phyloP scores from a whole-genome alignment of 352 stramenopile genomes.

The Globisporangium cystogenes region DNA sequence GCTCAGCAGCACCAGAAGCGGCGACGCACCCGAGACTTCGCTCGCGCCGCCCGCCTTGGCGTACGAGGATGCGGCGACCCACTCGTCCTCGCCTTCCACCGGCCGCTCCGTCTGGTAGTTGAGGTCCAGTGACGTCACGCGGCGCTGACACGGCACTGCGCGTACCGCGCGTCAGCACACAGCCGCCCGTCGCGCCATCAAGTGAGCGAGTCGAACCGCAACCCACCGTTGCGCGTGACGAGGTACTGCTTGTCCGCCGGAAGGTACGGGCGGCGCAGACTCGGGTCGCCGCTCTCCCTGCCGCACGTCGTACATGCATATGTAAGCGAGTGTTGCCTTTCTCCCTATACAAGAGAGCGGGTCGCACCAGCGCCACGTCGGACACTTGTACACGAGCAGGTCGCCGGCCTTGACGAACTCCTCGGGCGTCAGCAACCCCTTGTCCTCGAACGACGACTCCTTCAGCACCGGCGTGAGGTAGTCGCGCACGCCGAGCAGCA shows the following conservation, averaged over 20 bases:
- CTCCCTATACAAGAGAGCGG: no score
- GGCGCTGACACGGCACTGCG: conserved; percentile 83
- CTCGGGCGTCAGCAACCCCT: conserved; percentile 94
- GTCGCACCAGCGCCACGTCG: conserved; percentile 91
- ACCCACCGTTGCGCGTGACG: conserved; percentile 66
- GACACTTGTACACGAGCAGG: conserved; percentile 95
- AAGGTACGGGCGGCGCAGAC: conserved; percentile 54
- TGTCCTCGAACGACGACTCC: conserved; percentile 91
- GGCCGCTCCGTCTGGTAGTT: conserved; percentile 66
- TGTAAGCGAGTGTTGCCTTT: no score
- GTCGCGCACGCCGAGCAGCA: conserved; percentile 81
- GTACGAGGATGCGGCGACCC: conserved; percentile 86
- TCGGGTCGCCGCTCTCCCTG: conserved; percentile 70
- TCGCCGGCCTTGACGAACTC: conserved; percentile 96
- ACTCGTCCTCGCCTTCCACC: conserved; percentile 86
- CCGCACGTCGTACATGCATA: no score
- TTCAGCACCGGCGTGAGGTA: conserved; percentile 90
- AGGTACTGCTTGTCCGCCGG: conserved; percentile 87
- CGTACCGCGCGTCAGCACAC: not conserved
- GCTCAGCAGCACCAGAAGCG: no score
- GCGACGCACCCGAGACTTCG: conserved; percentile 19
- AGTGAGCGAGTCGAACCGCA: no score
- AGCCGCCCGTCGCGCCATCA: no score
- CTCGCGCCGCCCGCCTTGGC: conserved; percentile 25
- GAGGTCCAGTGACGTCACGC: conserved; percentile 70